Evolutionary conservation across 345 rosid species (phyloP), one percentile per base, ranked within the genome.

Genomic region (Hibiscus trionum): DNA sequence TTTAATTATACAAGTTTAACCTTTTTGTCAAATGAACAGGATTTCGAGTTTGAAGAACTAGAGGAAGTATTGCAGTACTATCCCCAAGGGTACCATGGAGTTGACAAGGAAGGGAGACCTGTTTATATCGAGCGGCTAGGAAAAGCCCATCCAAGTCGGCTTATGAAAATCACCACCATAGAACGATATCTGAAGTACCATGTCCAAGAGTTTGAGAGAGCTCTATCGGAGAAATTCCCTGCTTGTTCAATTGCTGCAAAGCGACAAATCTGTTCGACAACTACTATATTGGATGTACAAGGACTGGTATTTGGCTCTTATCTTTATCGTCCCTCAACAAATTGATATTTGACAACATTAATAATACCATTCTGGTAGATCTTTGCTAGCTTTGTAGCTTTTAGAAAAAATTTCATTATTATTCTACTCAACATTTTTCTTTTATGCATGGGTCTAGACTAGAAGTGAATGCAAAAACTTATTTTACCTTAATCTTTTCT

Each of bases 41-140:
- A 92, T 87, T 92, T 91, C 77, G 87, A 84, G 72, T 95, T 92
- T 73, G 86, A 92, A 69, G 99, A 95, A 86, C 80, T 88, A 77
- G 99, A 92, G 63, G 92, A 90, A 81, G 96, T 95, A 77, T 79
- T 90, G 86, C 96, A 86, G 76, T 82, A 88, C 81, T 95, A 95
- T 77, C 97, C 99, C 58, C 97, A 92, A 72, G 97, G 97, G 31
- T 95, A 95, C 82, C 99, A 95, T 77, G 97, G 99, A 72, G 96
- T 90, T 74, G 99, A 95, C 75, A 95, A 84, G 82, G 97, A 92
- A 78, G 99, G 99, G 64, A 86, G 97, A 56, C 99, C 99, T 26
- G 82, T 95, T 67, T 95, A 95, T 78, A 92, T 95, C 60, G 99
- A 95, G 82, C 83, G 85, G 80, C 97, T 95, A 73, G 99, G 99